phyloP scores from a whole-genome alignment of 1,139 yeast genomes.

The Protomyces inundatus region DNA sequence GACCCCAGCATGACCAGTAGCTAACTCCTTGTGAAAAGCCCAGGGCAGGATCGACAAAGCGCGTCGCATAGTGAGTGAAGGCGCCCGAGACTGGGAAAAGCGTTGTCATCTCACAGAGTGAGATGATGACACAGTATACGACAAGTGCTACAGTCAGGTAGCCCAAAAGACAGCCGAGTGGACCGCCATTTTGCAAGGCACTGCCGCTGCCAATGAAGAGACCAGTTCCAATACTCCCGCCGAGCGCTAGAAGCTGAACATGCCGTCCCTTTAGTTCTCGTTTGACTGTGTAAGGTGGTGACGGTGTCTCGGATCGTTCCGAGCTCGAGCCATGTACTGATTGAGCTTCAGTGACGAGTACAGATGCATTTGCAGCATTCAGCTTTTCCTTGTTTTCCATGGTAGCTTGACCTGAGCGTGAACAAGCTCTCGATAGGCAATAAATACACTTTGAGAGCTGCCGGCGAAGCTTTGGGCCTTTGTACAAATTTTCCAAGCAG shows the following conservation, averaged over 20 bases:
- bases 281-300: not conserved
- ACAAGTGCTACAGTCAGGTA: slow-evolving; percentile 57
- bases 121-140: slow-evolving; percentile 62
- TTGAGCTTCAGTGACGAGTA: no score
- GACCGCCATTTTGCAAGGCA: slow-evolving; percentile 58
- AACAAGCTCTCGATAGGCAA: no score
- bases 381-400: no score
- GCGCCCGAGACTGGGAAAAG: slow-evolving; percentile 44
- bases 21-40: slow-evolving; percentile 46
- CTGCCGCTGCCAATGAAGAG: slow-evolving; percentile 70
- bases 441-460: no score
- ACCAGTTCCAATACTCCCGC: slow-evolving; percentile 81
- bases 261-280: slow-evolving; percentile 49
- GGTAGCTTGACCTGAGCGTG: no score
- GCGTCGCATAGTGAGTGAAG: slow-evolving; percentile 29
- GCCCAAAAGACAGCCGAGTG: slow-evolving; percentile 55
- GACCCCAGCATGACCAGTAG: slow-evolving; percentile 42
- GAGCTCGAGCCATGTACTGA: no score
- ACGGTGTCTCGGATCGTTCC: not conserved
- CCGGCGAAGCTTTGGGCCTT: no score
- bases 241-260: slow-evolving; percentile 67
- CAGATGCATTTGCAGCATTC: no score
- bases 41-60: slow-evolving; percentile 40
- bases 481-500: no score
- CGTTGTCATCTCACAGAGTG: slow-evolving; percentile 84